Evolutionary conservation across 306 rosid genomes (phyloP).

Genomic region (Prunus padus): DNA sequence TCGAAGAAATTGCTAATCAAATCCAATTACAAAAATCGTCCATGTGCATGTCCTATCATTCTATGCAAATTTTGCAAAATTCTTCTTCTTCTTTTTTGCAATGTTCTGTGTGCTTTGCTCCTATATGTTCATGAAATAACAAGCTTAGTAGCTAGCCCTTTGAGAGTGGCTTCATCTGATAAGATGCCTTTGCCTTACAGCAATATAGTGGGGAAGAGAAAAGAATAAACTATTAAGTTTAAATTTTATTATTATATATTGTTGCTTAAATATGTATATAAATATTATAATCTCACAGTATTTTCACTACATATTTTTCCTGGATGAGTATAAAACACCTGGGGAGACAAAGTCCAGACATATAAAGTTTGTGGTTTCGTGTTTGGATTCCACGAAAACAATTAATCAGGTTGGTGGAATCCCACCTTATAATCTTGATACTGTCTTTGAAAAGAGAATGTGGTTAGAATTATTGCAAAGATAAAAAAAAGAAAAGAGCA

Average conservation of each 20-base stretch:
- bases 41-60: not conserved
- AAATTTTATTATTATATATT: no score
- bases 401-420: conserved; percentile 47
- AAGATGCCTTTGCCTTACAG: not conserved
- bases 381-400: conserved; percentile 63
- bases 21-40: not conserved
- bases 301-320: not conserved
- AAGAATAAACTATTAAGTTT: no score
- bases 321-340: conserved; percentile 17
- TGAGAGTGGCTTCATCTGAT: not conserved
- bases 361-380: conserved; percentile 68
- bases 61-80: not conserved
- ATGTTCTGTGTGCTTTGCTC: no score
- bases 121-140: no score
- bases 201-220: not conserved
- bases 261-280: not conserved
- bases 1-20: not conserved
- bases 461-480: conserved; percentile 6
- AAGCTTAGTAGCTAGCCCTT: no score
- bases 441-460: conserved; percentile 11
- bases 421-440: conserved; percentile 36
- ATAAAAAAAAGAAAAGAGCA: not conserved
- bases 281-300: not conserved
- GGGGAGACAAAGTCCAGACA: conserved; percentile 33
- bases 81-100: no score